Percentiles rank a stretch among this genome's conserved stretches.
Conservation (phyloP, 225 moss, liverwort and hornwort genomes). For the Bryoerythrophyllum caledonicum region DNA sequence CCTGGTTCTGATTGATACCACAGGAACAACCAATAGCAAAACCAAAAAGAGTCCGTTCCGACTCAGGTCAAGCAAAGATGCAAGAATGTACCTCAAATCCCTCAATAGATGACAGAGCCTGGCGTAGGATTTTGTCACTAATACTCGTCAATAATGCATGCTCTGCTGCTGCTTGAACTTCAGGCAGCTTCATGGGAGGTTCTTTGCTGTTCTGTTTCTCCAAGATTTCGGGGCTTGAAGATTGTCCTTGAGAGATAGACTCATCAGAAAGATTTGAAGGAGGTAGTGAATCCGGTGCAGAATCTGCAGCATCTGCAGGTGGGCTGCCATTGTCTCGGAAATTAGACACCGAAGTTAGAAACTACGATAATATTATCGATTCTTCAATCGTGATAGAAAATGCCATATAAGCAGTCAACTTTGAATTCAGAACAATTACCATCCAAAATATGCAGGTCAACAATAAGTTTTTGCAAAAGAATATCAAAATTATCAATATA, state of each 20-base stretch:
- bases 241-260: constrained; percentile 20
- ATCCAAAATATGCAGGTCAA: constrained; percentile 6
- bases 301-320: constrained; percentile 62
- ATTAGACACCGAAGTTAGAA: constrained; percentile 32
- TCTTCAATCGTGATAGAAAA: constrained; percentile 22
- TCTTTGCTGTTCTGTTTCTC: constrained; percentile 52
- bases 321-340: constrained; percentile 66
- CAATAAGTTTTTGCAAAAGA: not conserved
- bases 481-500: not conserved
- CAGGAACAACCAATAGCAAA: constrained; percentile 8
- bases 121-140: constrained; percentile 69
- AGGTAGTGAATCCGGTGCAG: constrained; percentile 33
- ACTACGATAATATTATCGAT: not conserved
- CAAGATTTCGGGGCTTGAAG: constrained; percentile 25
- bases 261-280: constrained; percentile 44
- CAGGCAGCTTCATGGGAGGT: constrained; percentile 83
- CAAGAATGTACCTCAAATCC: constrained; percentile 75
- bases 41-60: not conserved
- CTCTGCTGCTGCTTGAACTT: constrained; percentile 97
- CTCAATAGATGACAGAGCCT: constrained; percentile 78
- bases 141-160: constrained; percentile 78
- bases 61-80: constrained; percentile 7
- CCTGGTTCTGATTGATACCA: not conserved
- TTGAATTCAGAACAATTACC: not conserved
- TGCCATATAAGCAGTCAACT: constrained; percentile 21